phyloP scores from a whole-genome alignment of 345 rosid species.

The Populus alba region DNA sequence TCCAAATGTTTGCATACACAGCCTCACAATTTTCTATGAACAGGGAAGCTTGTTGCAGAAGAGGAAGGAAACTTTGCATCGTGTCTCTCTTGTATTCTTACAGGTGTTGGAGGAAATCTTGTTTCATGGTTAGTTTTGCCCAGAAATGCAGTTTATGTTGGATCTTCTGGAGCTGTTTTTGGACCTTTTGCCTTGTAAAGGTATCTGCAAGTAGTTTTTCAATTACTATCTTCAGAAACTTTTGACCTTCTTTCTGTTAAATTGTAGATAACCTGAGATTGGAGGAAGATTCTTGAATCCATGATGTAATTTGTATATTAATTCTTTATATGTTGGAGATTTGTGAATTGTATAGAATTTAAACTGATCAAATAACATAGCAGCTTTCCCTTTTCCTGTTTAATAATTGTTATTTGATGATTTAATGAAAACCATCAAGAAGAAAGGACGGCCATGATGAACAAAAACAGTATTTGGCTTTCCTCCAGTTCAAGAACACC shows the following conservation, averaged over 20 bases:
- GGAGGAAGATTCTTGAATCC: slow-evolving; percentile 87
- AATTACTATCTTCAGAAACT: slow-evolving; percentile 2
- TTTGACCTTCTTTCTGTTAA: slow-evolving; percentile 8
- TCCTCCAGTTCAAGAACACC: slow-evolving; percentile 27
- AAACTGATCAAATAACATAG: background rate
- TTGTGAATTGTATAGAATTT: background rate
- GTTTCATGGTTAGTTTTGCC: slow-evolving; percentile 92
- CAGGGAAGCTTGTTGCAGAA: slow-evolving; percentile 95
- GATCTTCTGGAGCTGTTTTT: slow-evolving; percentile 95
- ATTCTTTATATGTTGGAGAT: background rate
- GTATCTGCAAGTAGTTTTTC: slow-evolving; percentile 28
- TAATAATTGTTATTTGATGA: too few species aligned
- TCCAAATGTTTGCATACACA: too few species aligned
- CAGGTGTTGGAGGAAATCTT: slow-evolving; percentile 87
- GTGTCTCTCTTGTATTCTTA: slow-evolving; percentile 77
- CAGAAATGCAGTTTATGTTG: slow-evolving; percentile 83
- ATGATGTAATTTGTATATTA: background rate
- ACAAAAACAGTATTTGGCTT: background rate
- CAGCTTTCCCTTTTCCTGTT: background rate
- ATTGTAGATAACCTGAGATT: slow-evolving; percentile 85
- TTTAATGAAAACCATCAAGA: too few species aligned
- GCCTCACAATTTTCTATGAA: slow-evolving; percentile 41
- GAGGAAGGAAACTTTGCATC: slow-evolving; percentile 80
- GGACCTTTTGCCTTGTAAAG: slow-evolving; percentile 88
- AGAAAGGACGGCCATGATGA: too few species aligned